Evolutionary conservation across 176 grass and related monocot genomes (phyloP).

Genomic region (Miscanthus lutarioriparius): DNA sequence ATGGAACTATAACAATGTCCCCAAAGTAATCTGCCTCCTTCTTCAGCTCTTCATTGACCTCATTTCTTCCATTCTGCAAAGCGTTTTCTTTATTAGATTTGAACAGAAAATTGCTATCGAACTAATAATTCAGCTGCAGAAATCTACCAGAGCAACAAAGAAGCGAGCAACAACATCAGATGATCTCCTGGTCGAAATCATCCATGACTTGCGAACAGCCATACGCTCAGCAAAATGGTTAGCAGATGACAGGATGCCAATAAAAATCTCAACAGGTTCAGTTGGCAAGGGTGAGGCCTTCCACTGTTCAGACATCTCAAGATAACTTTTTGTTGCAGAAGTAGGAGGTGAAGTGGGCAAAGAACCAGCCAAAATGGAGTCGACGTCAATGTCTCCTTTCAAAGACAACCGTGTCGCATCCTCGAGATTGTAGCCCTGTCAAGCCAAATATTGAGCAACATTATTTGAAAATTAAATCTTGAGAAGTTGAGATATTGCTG

Average conservation of each 20-base stretch:
- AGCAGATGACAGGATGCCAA: conserved; percentile 47
- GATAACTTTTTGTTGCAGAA: conserved; percentile 29
- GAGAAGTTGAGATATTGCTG: not conserved
- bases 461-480: not conserved
- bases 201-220: conserved; percentile 56
- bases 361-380: conserved; percentile 33
- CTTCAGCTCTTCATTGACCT: conserved; percentile 47
- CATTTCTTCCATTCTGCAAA: conserved; percentile 33
- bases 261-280: conserved; percentile 43
- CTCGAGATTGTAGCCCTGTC: conserved; percentile 40
- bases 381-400: conserved; percentile 43
- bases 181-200: conserved; percentile 45
- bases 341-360: conserved; percentile 47
- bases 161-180: conserved; percentile 47
- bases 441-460: not conserved
- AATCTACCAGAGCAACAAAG: conserved; percentile 53
- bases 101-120: not conserved
- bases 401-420: conserved; percentile 47
- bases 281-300: conserved; percentile 37
- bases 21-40: conserved; percentile 54
- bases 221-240: conserved; percentile 60
- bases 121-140: not conserved
- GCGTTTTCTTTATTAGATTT: not conserved
- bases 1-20: conserved; percentile 56
- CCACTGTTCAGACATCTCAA: conserved; percentile 47